Evolutionary conservation across 140 eudicot species (phyloP), one percentile per base, ranked within the genome.

Genomic region (Senecio squalidus): DNA sequence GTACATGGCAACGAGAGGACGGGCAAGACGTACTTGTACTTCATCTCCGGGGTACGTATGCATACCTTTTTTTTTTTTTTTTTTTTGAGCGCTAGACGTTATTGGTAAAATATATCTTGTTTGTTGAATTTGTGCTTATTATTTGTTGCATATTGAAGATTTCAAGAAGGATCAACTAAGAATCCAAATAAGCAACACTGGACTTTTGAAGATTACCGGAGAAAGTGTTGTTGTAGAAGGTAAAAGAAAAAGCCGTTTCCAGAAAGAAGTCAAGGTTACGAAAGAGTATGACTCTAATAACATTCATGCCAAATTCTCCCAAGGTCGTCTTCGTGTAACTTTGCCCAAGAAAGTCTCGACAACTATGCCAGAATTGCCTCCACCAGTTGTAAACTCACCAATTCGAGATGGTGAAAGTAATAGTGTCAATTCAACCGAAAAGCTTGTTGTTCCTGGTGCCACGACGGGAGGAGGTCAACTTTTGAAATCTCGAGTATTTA

Each of bases 261-360:
- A 64, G 46, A 88, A 88, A 62, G 96, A 88, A 74, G 18, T 79
- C 5, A 66, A 64, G 46, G 70, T 74, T 52, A 64, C 88, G 47
- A 58, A 73, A 58, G 73, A 68, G 26, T 78, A 75, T 18, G 79
- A 81, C 54, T 26, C 78, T 8, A 60, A 69, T 25, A 73, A 76
- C 38, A 84, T 88, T 28, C 87, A 68, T 13, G 96, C 96, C 17
- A 88, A 81, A 54, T 84, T 88, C 46, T 58, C 68, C 24, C 69
- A 74, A 24, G 84, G 80, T 5, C 33, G 61, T 0, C 96, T 88
- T 62, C 60, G 66, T 57, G 44, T 88, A 23, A 74, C 76, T 16
- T 58, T 88, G 69, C 94, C 96, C 18, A 84, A 74, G 46, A 76
- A 18, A 30, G 56, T 30, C 17, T 0, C 29, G 25, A 10, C 49